Evolutionary conservation across 345 rosid species (phyloP).

Genomic region (Dipteronia sinensis): DNA sequence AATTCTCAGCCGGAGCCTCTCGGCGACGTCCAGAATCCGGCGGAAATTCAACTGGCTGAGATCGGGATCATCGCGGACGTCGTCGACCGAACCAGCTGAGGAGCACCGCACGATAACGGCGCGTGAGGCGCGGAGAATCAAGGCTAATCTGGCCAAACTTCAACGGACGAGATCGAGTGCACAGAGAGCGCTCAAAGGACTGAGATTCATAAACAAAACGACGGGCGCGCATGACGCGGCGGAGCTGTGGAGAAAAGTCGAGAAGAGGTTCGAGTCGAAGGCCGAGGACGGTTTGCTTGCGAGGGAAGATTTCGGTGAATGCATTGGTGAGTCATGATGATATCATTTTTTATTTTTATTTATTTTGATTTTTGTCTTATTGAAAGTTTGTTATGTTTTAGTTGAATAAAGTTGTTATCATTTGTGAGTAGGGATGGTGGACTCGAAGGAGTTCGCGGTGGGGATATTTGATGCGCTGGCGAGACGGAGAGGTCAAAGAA

Average conservation of each 20-base stretch:
- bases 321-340: constrained; percentile 67
- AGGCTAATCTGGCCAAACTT: constrained; percentile 40
- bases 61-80: constrained; percentile 56
- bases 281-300: constrained; percentile 69
- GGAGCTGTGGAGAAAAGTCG: constrained; percentile 75
- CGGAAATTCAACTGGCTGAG: constrained; percentile 58
- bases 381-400: not conserved
- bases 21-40: constrained; percentile 63
- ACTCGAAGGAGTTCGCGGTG: constrained; percentile 88
- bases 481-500: constrained; percentile 58
- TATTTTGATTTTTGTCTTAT: not conserved
- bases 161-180: constrained; percentile 74
- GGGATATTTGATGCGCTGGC: constrained; percentile 81
- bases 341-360: not conserved
- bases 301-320: constrained; percentile 89
- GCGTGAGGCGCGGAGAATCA: constrained; percentile 58
- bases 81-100: constrained; percentile 37
- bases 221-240: constrained; percentile 45
- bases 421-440: constrained; percentile 65
- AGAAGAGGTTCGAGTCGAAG: constrained; percentile 55
- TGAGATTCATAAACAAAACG: constrained; percentile 68
- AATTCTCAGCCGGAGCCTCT: constrained; percentile 49
- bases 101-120: constrained; percentile 30
- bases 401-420: not conserved
- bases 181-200: constrained; percentile 73